phyloP scores from a whole-genome alignment of 2,329 filamentous ascomycete species.

The Catunica adiposa region DNA sequence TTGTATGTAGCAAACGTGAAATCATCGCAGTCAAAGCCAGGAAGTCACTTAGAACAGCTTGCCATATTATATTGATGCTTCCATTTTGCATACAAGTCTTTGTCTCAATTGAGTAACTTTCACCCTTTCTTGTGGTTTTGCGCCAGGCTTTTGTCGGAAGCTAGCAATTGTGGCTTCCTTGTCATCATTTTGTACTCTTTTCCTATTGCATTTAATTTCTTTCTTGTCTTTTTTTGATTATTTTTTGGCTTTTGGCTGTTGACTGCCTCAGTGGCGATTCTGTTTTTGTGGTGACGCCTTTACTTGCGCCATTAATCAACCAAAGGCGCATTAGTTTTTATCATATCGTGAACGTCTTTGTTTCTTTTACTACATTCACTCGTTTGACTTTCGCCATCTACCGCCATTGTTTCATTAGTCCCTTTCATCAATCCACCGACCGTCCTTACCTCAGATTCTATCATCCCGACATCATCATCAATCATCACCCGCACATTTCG shows the following conservation, averaged over 20 bases:
- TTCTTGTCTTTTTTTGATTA: neutral
- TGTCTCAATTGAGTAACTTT: no score
- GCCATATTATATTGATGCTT: no score
- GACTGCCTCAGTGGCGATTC: no score
- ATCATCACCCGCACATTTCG: neutral
- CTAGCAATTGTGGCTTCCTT: no score
- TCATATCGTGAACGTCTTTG: neutral
- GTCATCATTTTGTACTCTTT: neutral
- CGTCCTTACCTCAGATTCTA: neutral
- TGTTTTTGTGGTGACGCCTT: neutral
- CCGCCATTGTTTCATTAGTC: neutral
- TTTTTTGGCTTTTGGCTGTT: neutral
- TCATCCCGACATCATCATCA: neutral
- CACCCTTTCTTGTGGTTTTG: no score
- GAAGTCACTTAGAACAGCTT: no score
- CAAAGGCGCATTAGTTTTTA: neutral
- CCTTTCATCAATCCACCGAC: neutral
- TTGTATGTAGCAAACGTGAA: neutral
- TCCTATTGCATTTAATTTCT: neutral
- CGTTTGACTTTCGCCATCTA: constrained; percentile 1
- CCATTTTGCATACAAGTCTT: no score
- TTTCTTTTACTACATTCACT: constrained; percentile 2
- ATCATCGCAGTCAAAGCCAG: constrained; percentile 4
- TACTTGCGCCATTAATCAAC: neutral
- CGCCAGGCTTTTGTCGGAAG: no score